Conservation (phyloP, 805 yeast genomes). For the Starmerella ratchasimensis region DNA sequence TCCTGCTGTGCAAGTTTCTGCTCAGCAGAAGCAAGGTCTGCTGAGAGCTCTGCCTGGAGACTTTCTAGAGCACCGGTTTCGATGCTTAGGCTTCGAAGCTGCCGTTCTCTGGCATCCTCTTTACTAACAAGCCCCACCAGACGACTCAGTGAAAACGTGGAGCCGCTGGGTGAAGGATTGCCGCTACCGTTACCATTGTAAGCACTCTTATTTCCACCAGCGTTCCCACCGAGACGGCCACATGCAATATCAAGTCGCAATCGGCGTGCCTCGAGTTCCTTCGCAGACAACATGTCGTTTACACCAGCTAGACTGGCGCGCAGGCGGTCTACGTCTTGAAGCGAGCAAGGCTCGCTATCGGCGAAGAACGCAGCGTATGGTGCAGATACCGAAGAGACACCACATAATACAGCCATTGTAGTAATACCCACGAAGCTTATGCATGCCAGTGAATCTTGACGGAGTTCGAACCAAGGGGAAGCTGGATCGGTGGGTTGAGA, state of each 20-base stretch:
- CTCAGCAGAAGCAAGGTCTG: slow-evolving; percentile 23
- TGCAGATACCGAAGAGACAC: slow-evolving; percentile 31
- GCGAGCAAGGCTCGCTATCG: slow-evolving; percentile 21
- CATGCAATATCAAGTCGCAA: slow-evolving; percentile 20
- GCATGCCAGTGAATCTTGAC: slow-evolving; percentile 24
- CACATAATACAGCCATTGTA: slow-evolving; percentile 30
- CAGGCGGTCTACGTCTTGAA: slow-evolving; percentile 24
- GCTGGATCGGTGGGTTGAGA: neutral
- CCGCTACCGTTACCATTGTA: slow-evolving; percentile 16
- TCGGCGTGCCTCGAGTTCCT: slow-evolving; percentile 21
- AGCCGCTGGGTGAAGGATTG: neutral
- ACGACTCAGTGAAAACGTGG: slow-evolving; percentile 10
- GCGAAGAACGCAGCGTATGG: slow-evolving; percentile 28
- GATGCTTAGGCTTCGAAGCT: slow-evolving; percentile 8
- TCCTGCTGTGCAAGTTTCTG: slow-evolving; percentile 21
- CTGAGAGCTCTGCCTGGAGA: slow-evolving; percentile 24
- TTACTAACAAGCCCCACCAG: slow-evolving; percentile 11
- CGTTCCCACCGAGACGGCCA: neutral
- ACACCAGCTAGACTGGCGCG: slow-evolving; percentile 24
- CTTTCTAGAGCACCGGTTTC: slow-evolving; percentile 28
- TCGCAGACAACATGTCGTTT: slow-evolving; percentile 21
- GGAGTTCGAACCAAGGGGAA: slow-evolving; percentile 15
- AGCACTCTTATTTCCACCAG: neutral
- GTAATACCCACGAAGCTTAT: slow-evolving; percentile 31
- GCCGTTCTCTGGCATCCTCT: slow-evolving; percentile 8